phyloP scores from a whole-genome alignment of 2,329 filamentous ascomycete genomes.

The Exserohilum rostratum region DNA sequence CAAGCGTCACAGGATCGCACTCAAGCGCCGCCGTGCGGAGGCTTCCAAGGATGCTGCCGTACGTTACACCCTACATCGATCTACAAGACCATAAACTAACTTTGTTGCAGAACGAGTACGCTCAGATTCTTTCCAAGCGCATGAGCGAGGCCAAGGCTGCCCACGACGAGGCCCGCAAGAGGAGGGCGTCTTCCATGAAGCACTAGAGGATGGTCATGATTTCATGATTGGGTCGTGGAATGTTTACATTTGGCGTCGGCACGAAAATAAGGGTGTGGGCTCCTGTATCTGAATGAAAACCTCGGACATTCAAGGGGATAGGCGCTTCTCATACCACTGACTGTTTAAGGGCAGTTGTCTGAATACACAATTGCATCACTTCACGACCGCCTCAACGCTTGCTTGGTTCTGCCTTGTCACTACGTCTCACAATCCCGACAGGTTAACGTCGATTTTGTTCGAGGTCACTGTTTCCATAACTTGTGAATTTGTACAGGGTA shows the following conservation, averaged over 20 bases:
- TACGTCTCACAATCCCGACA: neutral
- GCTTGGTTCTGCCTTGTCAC: neutral
- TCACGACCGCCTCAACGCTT: slow-evolving; percentile 22
- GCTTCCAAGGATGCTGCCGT: slow-evolving; percentile 98
- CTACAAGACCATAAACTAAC: slow-evolving; percentile 13
- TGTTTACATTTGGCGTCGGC: slow-evolving; percentile 47
- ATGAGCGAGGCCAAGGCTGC: slow-evolving; percentile 93
- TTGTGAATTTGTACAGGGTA: no score
- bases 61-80: slow-evolving; percentile 52
- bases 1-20: slow-evolving; percentile 97
- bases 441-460: neutral
- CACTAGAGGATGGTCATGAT: slow-evolving; percentile 44
- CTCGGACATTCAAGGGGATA: slow-evolving; percentile 43
- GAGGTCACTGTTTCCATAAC: neutral
- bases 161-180: slow-evolving; percentile 94
- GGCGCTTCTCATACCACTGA: slow-evolving; percentile 44
- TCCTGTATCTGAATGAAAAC: slow-evolving; percentile 41
- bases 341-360: slow-evolving; percentile 46
- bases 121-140: slow-evolving; percentile 94
- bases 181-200: slow-evolving; percentile 80
- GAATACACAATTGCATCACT: slow-evolving; percentile 48
- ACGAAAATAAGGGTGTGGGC: slow-evolving; percentile 43
- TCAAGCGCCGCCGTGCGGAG: slow-evolving; percentile 98
- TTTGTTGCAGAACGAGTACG: slow-evolving; percentile 87
- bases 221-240: slow-evolving; percentile 43